Conservation (phyloP, 192 early-diverging fungal genomes). For the Allomyces javanicus region DNA sequence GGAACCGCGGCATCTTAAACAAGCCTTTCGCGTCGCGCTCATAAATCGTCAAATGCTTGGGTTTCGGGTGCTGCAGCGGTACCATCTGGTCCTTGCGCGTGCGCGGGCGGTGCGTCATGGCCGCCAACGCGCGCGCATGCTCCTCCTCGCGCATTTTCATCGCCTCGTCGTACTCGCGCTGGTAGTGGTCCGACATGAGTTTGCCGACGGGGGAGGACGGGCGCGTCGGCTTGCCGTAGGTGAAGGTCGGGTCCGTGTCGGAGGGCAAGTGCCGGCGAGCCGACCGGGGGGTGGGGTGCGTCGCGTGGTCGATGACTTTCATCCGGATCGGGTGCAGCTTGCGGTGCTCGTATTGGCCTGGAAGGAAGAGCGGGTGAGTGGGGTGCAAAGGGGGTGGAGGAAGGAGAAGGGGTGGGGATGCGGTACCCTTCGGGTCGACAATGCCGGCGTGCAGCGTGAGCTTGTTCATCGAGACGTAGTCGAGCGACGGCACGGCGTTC, state of each 20-base stretch:
- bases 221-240: slow-evolving; percentile 38
- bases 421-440: slow-evolving; percentile 17
- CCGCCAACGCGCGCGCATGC: not conserved
- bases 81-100: not conserved
- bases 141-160: not conserved
- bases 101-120: not conserved
- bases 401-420: too few species aligned
- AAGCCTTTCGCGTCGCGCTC: not conserved
- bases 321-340: slow-evolving; percentile 25
- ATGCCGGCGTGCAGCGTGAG: slow-evolving; percentile 23
- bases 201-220: slow-evolving; percentile 30
- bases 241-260: slow-evolving; percentile 22
- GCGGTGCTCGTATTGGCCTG: slow-evolving; percentile 14
- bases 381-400: too few species aligned
- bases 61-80: not conserved
- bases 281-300: slow-evolving; percentile 6
- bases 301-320: slow-evolving; percentile 19
- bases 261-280: slow-evolving; percentile 21
- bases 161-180: slow-evolving; percentile 14
- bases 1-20: slow-evolving; percentile 1
- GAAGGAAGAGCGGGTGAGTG: too few species aligned
- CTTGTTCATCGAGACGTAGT: slow-evolving; percentile 41
- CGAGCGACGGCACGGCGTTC: slow-evolving; percentile 18
- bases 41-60: not conserved
- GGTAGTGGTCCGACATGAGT: slow-evolving; percentile 34